Evolutionary conservation across 139 green algal species (phyloP).

Genomic region (Coccomyxa sp.): DNA sequence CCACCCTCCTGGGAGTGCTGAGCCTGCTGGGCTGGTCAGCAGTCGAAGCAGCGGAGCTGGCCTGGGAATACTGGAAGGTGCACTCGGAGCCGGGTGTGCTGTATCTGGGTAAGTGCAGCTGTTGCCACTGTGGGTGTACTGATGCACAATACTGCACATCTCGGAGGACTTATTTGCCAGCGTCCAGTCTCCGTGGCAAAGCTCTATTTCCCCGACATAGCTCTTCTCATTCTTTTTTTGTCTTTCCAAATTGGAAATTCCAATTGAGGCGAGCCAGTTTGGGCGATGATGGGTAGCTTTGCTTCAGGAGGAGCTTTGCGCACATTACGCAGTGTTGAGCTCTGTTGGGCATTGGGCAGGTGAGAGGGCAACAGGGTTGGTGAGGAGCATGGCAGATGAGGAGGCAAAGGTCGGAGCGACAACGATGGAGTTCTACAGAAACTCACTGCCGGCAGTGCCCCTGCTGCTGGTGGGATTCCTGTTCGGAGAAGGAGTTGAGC

Average conservation of each 20-base stretch:
- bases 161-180: background rate
- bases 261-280: too few species aligned
- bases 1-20: conserved; percentile 4
- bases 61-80: background rate
- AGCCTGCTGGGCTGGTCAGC: conserved; percentile 17
- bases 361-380: too few species aligned
- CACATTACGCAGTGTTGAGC: too few species aligned
- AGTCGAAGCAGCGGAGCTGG: background rate
- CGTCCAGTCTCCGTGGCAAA: background rate
- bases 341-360: background rate
- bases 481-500: conserved; percentile 28
- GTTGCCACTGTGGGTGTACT: background rate
- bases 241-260: too few species aligned
- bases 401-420: conserved; percentile 19
- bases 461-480: conserved; percentile 44
- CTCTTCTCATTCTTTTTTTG: background rate
- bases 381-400: conserved; percentile 16
- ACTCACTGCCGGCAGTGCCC: conserved; percentile 30
- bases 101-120: background rate
- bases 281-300: too few species aligned
- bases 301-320: too few species aligned
- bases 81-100: conserved; percentile 8
- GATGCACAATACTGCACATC: background rate
- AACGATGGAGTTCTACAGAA: conserved; percentile 14
- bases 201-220: background rate